Percentiles rank a stretch among this genome's conserved stretches.
These are phyloP conservation scores for Backusella tarrabulga DNA, from an alignment of 192 early-diverging fungal species.

Conservation along the genomic window DNA sequence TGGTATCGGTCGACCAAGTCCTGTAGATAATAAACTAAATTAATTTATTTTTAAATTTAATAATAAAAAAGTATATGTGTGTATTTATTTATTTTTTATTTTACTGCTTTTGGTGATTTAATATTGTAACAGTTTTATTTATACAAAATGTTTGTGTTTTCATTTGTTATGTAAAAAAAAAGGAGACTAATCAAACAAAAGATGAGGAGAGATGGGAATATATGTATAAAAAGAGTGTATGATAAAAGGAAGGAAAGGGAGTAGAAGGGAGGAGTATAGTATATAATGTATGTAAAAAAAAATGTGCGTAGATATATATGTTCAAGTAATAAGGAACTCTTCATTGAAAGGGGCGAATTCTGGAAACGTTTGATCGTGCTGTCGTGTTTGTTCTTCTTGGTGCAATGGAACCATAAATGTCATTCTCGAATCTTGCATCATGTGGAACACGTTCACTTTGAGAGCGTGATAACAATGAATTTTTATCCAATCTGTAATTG, in stretches of 20 bases:
- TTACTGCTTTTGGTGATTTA: no score
- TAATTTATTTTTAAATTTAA: background rate
- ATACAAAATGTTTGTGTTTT: no score
- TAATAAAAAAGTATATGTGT: background rate
- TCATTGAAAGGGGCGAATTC: background rate
- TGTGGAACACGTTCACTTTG: background rate
- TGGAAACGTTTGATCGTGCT: background rate
- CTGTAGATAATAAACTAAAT: background rate
- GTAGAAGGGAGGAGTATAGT: background rate
- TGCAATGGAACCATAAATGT: background rate
- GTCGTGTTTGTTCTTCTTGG: slow-evolving; percentile 6
- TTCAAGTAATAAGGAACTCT: background rate
- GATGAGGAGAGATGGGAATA: background rate
- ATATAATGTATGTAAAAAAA: background rate
- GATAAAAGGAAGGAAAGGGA: background rate
- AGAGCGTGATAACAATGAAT: background rate
- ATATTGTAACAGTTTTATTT: background rate
- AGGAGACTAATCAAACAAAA: no score
- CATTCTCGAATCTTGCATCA: background rate
- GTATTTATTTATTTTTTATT: background rate
- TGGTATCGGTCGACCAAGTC: background rate
- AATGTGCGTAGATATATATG: background rate
- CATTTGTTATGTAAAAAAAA: no score
- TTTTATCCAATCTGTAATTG: background rate
- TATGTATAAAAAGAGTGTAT: background rate